Conservation (phyloP, 1,139 yeast species). For the Torulaspora pretoriensis region DNA sequence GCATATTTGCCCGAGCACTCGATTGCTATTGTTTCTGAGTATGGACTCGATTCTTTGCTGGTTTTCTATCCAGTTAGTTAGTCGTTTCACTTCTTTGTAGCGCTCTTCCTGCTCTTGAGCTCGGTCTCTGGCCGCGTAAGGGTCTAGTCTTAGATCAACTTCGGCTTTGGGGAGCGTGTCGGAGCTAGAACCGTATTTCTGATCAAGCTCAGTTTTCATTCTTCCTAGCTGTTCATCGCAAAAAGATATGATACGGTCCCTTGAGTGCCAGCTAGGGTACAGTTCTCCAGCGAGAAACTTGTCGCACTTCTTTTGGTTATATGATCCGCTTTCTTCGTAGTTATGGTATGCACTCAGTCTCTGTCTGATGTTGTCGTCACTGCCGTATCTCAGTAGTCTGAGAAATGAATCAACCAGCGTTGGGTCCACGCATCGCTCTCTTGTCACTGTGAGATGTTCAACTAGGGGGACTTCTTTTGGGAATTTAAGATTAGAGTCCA, state of each 20-base stretch:
- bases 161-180: slow-evolving; percentile 9
- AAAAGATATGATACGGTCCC: slow-evolving; percentile 39
- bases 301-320: slow-evolving; percentile 29
- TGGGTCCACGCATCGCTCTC: slow-evolving; percentile 40
- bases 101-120: slow-evolving; percentile 31
- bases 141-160: slow-evolving; percentile 41
- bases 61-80: slow-evolving; percentile 39
- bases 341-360: slow-evolving; percentile 37
- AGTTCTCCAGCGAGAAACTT: slow-evolving; percentile 37
- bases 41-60: slow-evolving; percentile 42
- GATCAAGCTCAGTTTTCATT: slow-evolving; percentile 34
- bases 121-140: slow-evolving; percentile 44
- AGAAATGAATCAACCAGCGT: slow-evolving; percentile 42
- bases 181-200: slow-evolving; percentile 16
- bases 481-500: slow-evolving; percentile 22
- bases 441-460: slow-evolving; percentile 25
- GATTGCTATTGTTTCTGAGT: slow-evolving; percentile 37
- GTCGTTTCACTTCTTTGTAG: slow-evolving; percentile 29
- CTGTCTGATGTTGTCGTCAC: slow-evolving; percentile 44
- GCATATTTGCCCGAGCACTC: slow-evolving; percentile 39
- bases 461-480: slow-evolving; percentile 18
- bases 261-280: slow-evolving; percentile 43
- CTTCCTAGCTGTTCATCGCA: slow-evolving; percentile 37
- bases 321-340: slow-evolving; percentile 5
- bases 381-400: slow-evolving; percentile 40